Conservation (phyloP, 2,329 filamentous ascomycete genomes). For the Helotiales sp. region DNA sequence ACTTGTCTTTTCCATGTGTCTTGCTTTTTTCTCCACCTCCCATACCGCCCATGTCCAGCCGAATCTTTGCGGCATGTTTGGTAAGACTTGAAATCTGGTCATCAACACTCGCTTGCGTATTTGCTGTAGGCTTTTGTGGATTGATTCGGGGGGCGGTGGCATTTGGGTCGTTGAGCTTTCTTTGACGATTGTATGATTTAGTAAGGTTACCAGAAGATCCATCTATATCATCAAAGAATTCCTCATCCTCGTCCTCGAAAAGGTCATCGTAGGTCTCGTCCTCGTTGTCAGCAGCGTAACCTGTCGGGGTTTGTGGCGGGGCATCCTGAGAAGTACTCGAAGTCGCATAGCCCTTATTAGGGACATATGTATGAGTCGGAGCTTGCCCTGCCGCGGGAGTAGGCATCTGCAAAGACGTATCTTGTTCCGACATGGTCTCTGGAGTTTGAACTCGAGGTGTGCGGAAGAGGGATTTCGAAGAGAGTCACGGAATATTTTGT, state of each 20-base stretch:
- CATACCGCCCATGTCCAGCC: conserved; percentile 65
- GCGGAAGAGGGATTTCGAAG: background rate
- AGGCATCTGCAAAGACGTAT: conserved; percentile 17
- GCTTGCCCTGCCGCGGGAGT: conserved; percentile 43
- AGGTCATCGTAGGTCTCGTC: conserved; percentile 46
- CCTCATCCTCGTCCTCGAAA: conserved; percentile 61
- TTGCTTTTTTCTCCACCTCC: conserved; percentile 51
- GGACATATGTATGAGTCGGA: conserved; percentile 48
- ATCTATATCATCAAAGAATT: conserved; percentile 57
- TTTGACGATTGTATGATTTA: conserved; percentile 82
- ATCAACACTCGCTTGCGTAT: conserved; percentile 77
- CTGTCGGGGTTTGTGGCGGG: conserved; percentile 35
- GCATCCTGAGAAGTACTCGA: conserved; percentile 35
- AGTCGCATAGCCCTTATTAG: conserved; percentile 48
- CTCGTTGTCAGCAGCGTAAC: conserved; percentile 38
- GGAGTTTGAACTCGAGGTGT: background rate
- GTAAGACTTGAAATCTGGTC: conserved; percentile 86
- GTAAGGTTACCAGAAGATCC: conserved; percentile 68
- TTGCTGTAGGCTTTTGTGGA: conserved; percentile 75
- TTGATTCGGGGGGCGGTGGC: conserved; percentile 66
- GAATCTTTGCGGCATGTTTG: conserved; percentile 82
- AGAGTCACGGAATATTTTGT: background rate
- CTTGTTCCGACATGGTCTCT: conserved; percentile 22
- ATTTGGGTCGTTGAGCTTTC: conserved; percentile 57
- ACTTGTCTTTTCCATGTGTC: conserved; percentile 75